Evolutionary conservation across 345 rosid species (phyloP).

Genomic region (Bruguiera parviflora): DNA sequence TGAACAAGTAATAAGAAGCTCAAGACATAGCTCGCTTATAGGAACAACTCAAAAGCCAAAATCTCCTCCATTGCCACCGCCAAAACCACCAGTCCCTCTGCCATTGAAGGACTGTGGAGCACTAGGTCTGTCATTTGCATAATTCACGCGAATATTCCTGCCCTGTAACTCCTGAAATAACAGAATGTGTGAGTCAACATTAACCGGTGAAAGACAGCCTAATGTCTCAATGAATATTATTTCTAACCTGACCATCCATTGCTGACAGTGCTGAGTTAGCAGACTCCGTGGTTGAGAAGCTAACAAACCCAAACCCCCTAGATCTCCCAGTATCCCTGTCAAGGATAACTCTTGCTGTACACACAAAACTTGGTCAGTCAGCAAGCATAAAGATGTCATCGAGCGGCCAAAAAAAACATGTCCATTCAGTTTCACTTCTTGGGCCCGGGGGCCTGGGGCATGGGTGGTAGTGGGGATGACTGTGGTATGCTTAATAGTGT

Average conservation of each 20-base stretch:
- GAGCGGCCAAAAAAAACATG: not conserved
- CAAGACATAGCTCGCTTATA: conserved; percentile 1
- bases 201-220: not conserved
- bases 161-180: conserved; percentile 53
- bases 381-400: not conserved
- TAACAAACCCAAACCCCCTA: conserved; percentile 75
- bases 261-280: conserved; percentile 54
- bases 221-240: not conserved
- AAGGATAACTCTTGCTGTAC: conserved; percentile 48
- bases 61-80: not conserved
- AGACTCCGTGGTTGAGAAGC: conserved; percentile 30
- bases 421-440: not conserved
- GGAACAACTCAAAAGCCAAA: not conserved
- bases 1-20: not conserved
- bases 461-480: too few relatives aligned
- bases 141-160: conserved; percentile 54
- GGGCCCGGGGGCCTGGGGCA: too few relatives aligned
- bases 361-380: not conserved
- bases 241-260: conserved; percentile 75
- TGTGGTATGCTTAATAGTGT: too few relatives aligned
- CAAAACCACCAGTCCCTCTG: not conserved
- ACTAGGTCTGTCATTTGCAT: conserved; percentile 44
- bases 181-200: not conserved
- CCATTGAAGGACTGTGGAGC: conserved; percentile 22
- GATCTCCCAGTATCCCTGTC: conserved; percentile 80